Percentiles rank a stretch among this genome's conserved stretches.
Conservation (phyloP, 2,329 filamentous ascomycete species). For the Macroventuria anomochaeta region DNA sequence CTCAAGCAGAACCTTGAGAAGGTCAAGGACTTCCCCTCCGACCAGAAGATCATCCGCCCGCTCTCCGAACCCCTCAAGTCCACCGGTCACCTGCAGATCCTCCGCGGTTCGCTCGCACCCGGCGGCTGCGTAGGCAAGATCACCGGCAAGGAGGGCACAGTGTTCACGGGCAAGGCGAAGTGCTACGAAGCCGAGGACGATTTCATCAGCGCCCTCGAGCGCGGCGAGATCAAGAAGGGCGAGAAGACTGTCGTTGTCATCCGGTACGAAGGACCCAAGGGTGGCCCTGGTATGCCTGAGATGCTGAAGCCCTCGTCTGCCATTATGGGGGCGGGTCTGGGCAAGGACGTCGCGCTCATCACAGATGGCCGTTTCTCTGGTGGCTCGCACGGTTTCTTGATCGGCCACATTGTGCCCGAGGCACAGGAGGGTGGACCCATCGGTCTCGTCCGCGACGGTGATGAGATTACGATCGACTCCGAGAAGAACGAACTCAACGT, state of each 20-base stretch:
- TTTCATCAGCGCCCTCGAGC: constrained; percentile 71
- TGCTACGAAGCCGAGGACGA: constrained; percentile 74
- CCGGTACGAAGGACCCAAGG: constrained; percentile 76
- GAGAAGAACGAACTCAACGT: constrained; percentile 72
- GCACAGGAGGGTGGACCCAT: constrained; percentile 87
- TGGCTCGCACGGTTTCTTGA: constrained; percentile 84
- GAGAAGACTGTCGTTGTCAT: constrained; percentile 80
- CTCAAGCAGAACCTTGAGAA: constrained; percentile 60
- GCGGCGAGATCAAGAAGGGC: constrained; percentile 72
- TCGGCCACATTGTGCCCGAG: constrained; percentile 87
- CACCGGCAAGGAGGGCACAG: constrained; percentile 74
- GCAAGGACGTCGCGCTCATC: constrained; percentile 75
- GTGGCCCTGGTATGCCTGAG: constrained; percentile 76
- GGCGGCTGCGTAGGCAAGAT: constrained; percentile 77
- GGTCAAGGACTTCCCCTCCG: constrained; percentile 67
- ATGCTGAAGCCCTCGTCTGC: constrained; percentile 76
- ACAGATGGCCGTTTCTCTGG: constrained; percentile 81
- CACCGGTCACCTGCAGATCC: constrained; percentile 76
- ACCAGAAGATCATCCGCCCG: constrained; percentile 74
- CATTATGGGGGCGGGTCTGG: constrained; percentile 76
- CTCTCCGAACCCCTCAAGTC: constrained; percentile 72
- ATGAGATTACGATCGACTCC: constrained; percentile 81
- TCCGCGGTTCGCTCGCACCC: constrained; percentile 72
- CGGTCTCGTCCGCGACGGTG: constrained; percentile 79
- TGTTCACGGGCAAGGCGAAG: constrained; percentile 72